Evolutionary conservation across 495 filamentous ascomycete species (phyloP), one percentile per base, ranked within the genome.

Genomic region (Schizothecium vesticola): DNA sequence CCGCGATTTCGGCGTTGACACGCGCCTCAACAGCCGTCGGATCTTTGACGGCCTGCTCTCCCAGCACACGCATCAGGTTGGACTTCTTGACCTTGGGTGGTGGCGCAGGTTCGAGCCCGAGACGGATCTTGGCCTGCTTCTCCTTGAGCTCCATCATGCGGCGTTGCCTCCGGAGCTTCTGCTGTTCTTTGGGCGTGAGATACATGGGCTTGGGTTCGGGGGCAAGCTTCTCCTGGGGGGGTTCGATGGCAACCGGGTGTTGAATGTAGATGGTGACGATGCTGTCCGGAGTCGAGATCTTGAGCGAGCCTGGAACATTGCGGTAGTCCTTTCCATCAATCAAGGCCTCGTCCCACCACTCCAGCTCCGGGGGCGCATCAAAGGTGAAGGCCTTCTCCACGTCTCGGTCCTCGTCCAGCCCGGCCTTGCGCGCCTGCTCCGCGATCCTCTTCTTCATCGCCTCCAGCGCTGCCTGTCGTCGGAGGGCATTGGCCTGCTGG

Each of bases 291-390:
- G 88, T 87, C 36, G 89, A 84, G 64, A 98, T 86, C 75, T 95
- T 95, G 61, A 96, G 81, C 2, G 81, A 82, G 59, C 83, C 81
- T 16, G 88, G 82, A 69, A 95, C 85, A 65, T 84, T 84, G 67
- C 87, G 81, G 77, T 97, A 97, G 65, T 86, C 88, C 51, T 85
- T 84, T 21, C 89, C 91, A 56, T 88, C 85, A 25, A 97, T 84
- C 8, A 98, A 79, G 2, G 86, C 89, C 79, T 97, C 93, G 71
- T 99, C 95, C 96, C 96, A 98, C 96, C 96, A 99, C 78, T 99
- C 95, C 56, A 97, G 84, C 22, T 90, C 89, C 9, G 96, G 94
- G 1, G 95, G 94, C 29, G 85, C 85, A 68, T 92, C 88, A n/a
- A 97, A 86, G 12, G 93, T 75, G 74, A 93, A 97, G 29, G 90